phyloP scores from a whole-genome alignment of 768 basidiomycete genomes.

The Boletus rubescentipes region DNA sequence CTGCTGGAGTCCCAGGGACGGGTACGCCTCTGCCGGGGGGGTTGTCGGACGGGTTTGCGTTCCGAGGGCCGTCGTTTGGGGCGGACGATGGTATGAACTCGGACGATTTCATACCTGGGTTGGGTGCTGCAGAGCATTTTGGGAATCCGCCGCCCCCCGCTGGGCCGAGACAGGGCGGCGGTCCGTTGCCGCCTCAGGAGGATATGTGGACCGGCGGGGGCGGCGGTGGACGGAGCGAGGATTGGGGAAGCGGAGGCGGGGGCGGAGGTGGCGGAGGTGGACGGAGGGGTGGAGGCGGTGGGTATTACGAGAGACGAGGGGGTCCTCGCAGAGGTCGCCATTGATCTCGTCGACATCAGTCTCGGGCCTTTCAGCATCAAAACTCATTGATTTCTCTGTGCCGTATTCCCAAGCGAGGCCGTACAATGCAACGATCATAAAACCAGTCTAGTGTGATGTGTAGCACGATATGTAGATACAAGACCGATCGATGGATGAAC shows the following conservation, averaged over 20 bases:
- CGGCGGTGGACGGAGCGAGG: constrained; percentile 32
- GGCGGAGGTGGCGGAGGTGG: constrained; percentile 31
- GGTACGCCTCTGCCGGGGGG: constrained; percentile 19
- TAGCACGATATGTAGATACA: constrained; percentile 7
- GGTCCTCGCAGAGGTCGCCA: constrained; percentile 29
- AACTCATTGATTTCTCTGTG: no score
- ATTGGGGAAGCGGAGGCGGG: constrained; percentile 37
- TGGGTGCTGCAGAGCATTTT: constrained; percentile 42
- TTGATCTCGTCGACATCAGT: constrained; percentile 1
- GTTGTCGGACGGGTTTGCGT: constrained; percentile 21
- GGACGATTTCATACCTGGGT: constrained; percentile 67
- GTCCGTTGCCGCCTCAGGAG: constrained; percentile 49
- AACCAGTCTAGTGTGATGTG: constrained; percentile 13
- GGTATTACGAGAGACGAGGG: constrained; percentile 27
- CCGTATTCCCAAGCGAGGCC: no score
- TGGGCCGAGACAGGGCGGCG: constrained; percentile 33
- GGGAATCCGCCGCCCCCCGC: constrained; percentile 19
- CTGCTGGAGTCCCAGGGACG: constrained; percentile 27
- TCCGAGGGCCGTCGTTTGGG: constrained; percentile 25
- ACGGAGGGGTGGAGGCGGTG: constrained; percentile 34
- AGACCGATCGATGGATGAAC: constrained; percentile 3
- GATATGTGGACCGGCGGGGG: constrained; percentile 46
- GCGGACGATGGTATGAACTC: constrained; percentile 31
- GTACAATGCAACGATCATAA: neutral
- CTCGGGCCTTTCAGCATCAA: no score